Percentiles rank a stretch among this genome's conserved stretches.
Conservation (phyloP, 805 yeast species). For the Candida maris region DNA sequence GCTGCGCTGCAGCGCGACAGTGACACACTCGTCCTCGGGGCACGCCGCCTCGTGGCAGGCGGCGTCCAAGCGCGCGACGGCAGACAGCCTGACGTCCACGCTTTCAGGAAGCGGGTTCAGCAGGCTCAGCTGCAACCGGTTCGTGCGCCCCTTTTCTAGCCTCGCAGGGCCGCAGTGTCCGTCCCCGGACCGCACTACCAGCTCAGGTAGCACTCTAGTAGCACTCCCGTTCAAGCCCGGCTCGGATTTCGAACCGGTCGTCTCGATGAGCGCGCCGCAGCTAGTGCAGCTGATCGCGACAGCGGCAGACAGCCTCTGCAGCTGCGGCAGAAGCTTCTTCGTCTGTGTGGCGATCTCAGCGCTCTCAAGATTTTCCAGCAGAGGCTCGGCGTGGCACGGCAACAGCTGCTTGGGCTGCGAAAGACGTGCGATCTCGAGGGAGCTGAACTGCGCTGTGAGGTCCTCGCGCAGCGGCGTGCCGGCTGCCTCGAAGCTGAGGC, state of each 20-base stretch:
- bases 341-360: not conserved
- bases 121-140: slow-evolving; percentile 12
- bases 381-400: not conserved
- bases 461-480: slow-evolving; percentile 10
- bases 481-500: slow-evolving; percentile 10
- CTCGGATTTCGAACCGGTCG: too few species aligned
- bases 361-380: too few species aligned
- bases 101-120: slow-evolving; percentile 9
- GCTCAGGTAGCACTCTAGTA: not conserved
- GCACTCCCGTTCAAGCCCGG: not conserved
- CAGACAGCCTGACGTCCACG: slow-evolving; percentile 12
- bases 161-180: too few species aligned
- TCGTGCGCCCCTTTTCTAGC: too few species aligned
- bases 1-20: slow-evolving; percentile 19
- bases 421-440: slow-evolving; percentile 22
- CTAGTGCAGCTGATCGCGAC: slow-evolving; percentile 18
- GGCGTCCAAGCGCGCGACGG: slow-evolving; percentile 11
- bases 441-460: slow-evolving; percentile 12
- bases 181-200: too few species aligned
- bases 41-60: not conserved
- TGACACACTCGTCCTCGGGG: not conserved
- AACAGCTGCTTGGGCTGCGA: slow-evolving; percentile 9
- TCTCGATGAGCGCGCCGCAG: slow-evolving; percentile 17
- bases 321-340: slow-evolving; percentile 14
- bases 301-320: slow-evolving; percentile 16